Percentiles rank a stretch among this genome's conserved stretches.
Evolutionary conservation across 805 yeast species (phyloP).

Genomic region (Kuraishia piskuri): DNA sequence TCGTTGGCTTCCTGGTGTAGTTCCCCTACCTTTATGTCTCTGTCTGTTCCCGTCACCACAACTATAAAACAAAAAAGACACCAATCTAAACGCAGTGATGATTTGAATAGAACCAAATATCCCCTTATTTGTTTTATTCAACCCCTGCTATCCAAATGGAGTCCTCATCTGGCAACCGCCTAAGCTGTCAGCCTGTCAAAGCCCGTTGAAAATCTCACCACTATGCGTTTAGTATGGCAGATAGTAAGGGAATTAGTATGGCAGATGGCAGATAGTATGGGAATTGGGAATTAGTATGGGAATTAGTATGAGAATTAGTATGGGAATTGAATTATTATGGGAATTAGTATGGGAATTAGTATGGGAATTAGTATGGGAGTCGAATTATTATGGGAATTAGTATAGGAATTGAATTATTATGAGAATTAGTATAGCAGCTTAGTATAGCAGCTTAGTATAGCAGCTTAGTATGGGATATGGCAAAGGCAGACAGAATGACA

Average conservation of each 20-base stretch:
- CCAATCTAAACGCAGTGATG: too few relatives aligned
- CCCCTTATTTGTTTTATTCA: too few relatives aligned
- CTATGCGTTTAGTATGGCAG: background rate
- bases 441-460: too few relatives aligned
- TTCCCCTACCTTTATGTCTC: too few relatives aligned
- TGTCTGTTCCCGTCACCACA: too few relatives aligned
- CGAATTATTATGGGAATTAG: background rate
- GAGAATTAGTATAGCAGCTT: background rate
- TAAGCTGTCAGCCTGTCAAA: background rate
- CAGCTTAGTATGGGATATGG: too few relatives aligned
- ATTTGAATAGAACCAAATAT: too few relatives aligned
- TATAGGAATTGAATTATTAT: too few relatives aligned
- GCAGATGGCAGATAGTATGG: background rate
- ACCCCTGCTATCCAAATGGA: background rate
- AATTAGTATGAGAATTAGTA: background rate
- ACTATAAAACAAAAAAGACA: too few relatives aligned
- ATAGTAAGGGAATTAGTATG: background rate
- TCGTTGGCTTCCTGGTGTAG: too few relatives aligned
- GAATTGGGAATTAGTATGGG: background rate
- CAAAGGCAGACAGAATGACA: too few relatives aligned
- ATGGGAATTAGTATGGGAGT: background rate
- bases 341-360: background rate
- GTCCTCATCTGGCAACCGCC: background rate
- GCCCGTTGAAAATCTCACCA: background rate
- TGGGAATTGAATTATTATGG: background rate